phyloP scores from a whole-genome alignment of 768 basidiomycete species.

The Rhizopogon rudus region DNA sequence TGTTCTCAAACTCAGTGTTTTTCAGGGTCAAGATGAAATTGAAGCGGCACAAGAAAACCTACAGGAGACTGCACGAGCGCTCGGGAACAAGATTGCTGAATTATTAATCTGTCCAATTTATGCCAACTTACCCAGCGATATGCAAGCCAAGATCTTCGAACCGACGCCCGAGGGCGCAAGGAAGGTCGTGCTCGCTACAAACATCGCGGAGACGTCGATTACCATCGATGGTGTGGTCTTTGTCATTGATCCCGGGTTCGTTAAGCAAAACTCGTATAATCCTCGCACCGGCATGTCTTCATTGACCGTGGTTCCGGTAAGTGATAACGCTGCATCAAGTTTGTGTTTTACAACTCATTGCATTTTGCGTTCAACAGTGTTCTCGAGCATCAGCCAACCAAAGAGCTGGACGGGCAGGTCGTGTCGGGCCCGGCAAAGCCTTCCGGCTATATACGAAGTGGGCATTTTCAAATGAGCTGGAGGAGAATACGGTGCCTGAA shows the following conservation, averaged over 20 bases:
- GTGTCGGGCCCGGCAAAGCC: constrained; percentile 96
- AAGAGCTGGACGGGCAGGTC: constrained; percentile 93
- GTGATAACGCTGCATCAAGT: constrained; percentile 23
- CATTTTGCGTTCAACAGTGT: constrained; percentile 46
- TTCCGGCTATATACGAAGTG: constrained; percentile 99
- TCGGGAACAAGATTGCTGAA: constrained; percentile 95
- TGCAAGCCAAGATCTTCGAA: constrained; percentile 99
- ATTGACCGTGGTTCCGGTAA: constrained; percentile 88
- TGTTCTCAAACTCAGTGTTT: constrained; percentile 2
- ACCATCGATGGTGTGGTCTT: constrained; percentile 99
- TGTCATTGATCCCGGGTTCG: constrained; percentile 98
- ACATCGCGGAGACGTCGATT: constrained; percentile 99
- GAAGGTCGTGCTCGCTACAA: constrained; percentile 97
- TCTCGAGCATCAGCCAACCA: constrained; percentile 98
- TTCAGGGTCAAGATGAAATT: constrained; percentile 94
- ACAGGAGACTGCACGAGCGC: constrained; percentile 88
- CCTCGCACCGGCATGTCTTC: constrained; percentile 99
- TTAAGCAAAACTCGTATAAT: constrained; percentile 99
- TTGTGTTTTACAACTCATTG: background rate
- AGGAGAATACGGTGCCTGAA: constrained; percentile 96
- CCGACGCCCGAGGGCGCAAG: constrained; percentile 95
- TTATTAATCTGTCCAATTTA: constrained; percentile 97
- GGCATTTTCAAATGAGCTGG: constrained; percentile 94
- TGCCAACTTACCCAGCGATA: constrained; percentile 97
- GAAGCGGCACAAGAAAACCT: constrained; percentile 96